Percentiles rank a stretch among this genome's conserved stretches.
These are phyloP conservation scores for Flammula alnicola DNA, from an alignment of 1,284 basidiomycete genomes.

Conservation along the genomic window DNA sequence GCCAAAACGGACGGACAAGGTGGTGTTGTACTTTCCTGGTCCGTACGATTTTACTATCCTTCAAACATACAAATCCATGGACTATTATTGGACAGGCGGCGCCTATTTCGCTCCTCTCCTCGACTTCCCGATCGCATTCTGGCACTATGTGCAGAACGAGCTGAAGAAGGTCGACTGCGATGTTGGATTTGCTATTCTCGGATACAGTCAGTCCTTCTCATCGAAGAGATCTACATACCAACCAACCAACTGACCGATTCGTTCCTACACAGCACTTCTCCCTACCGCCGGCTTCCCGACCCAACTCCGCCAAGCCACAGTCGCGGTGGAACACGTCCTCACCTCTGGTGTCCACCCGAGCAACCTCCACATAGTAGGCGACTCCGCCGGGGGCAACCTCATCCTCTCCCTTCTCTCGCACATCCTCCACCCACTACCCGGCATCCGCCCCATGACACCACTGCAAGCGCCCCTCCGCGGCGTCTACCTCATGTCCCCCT, in stretches of 20 bases:
- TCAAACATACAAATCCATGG: background rate
- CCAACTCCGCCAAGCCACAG: slow-evolving; percentile 38
- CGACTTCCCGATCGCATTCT: slow-evolving; percentile 29
- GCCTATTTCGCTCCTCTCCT: slow-evolving; percentile 34
- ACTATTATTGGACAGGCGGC: slow-evolving; percentile 30
- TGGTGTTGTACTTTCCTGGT: slow-evolving; percentile 45
- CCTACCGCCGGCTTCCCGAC: slow-evolving; percentile 39
- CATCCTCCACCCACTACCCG: slow-evolving; percentile 35
- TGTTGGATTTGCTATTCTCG: slow-evolving; percentile 36
- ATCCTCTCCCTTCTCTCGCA: slow-evolving; percentile 48
- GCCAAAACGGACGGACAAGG: slow-evolving; percentile 38
- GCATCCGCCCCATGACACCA: slow-evolving; percentile 22
- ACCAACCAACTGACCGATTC: background rate
- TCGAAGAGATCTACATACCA: background rate
- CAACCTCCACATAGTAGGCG: slow-evolving; percentile 58
- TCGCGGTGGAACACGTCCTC: slow-evolving; percentile 40
- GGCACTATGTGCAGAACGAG: slow-evolving; percentile 31
- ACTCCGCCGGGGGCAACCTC: slow-evolving; percentile 51
- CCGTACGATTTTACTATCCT: slow-evolving; percentile 8
- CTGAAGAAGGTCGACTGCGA: slow-evolving; percentile 29
- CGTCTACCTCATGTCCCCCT: slow-evolving; percentile 44
- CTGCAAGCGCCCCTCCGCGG: slow-evolving; percentile 34
- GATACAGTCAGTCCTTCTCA: slow-evolving; percentile 33
- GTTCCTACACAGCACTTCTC: slow-evolving; percentile 18
- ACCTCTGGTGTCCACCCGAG: slow-evolving; percentile 40